Percentiles rank a stretch among this genome's conserved stretches.
Evolutionary conservation across 176 grass and related monocot genomes (phyloP).

Genomic region (Juncus effusus): DNA sequence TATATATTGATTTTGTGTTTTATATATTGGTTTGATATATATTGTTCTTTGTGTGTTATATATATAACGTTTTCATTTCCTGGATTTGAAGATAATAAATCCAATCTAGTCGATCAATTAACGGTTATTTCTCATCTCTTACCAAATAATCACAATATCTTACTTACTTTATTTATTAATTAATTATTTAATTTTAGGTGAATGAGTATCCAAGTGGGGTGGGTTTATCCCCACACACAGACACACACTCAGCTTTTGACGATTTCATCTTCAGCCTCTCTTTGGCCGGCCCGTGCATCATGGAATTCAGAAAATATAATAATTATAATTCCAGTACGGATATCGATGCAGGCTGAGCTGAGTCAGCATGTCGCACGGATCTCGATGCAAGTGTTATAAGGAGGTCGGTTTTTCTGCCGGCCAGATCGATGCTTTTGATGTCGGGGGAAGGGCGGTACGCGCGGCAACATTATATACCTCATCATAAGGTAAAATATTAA

Average conservation of each 20-base stretch:
- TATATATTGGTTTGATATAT: too few species aligned
- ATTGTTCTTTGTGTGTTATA: too few species aligned
- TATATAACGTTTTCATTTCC: too few species aligned
- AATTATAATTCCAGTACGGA: slow-evolving; percentile 35
- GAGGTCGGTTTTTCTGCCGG: slow-evolving; percentile 77
- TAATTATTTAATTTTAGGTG: slow-evolving; percentile 46
- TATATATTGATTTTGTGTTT: too few species aligned
- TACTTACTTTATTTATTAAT: neutral
- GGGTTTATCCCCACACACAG: slow-evolving; percentile 93
- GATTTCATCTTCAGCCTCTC: slow-evolving; percentile 98
- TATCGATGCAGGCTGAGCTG: slow-evolving; percentile 38
- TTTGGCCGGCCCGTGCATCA: slow-evolving; percentile 78
- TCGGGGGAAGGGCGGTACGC: slow-evolving; percentile 92
- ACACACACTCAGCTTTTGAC: slow-evolving; percentile 91
- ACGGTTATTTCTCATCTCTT: slow-evolving; percentile 29
- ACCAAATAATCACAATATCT: slow-evolving; percentile 1
- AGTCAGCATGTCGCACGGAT: slow-evolving; percentile 20
- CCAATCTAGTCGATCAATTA: slow-evolving; percentile 68
- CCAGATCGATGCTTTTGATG: slow-evolving; percentile 80
- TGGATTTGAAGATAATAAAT: slow-evolving; percentile 28
- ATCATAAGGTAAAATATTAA: slow-evolving; percentile 65
- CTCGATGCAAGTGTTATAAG: slow-evolving; percentile 34
- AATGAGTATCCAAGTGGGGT: slow-evolving; percentile 94
- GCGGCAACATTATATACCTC: slow-evolving; percentile 98
- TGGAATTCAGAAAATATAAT: slow-evolving; percentile 86